Evolutionary conservation across 345 rosid species (phyloP), one percentile per base, ranked within the genome.

Genomic region (Brassica rapa): DNA sequence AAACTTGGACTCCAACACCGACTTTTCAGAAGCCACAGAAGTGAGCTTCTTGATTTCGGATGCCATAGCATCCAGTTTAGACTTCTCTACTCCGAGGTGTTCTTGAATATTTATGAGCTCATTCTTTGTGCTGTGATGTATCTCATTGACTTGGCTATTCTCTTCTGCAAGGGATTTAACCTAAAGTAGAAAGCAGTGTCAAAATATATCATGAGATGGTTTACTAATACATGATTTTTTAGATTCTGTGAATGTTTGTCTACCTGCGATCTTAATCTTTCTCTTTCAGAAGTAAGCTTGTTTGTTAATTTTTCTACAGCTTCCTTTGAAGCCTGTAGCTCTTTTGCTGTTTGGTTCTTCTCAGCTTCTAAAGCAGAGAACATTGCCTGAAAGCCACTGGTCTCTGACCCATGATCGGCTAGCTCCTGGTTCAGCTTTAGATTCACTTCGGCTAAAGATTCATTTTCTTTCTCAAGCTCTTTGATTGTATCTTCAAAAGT

Each of bases 401-500:
- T 75, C 78, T 87, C 81, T 53, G 92, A 80, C 72, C 89, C 93
- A 33, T 86, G 75, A 16, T 62, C 74, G 4, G 97, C 93, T 59
- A 93, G 83, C 76, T 95, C 91, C 80, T 86, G 83, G 25, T 87
- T 84, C 67, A 93, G 89, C 71, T 82, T 88, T 82, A 91, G 32
- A 83, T 95, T 93, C 79, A 90, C 87, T 77, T 83, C 91, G 4
- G 96, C 94, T 56, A 95, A 84, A 27, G 77, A 91, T 67, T 76
- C 90, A 66, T 86, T 90, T 76, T 88, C 94, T 75, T 83, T 91
- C 65, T 90, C 93, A 70, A 89, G 84, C 77, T 90, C 91, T 87
- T 88, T 83, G 25, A 87, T 67, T 53, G 84, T 68, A 62, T 77
- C 77, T 84, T 91, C 91, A 39, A 87, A 76, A 67, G 83, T 83